Evolutionary conservation across 2,329 filamentous ascomycete genomes (phyloP).

Genomic region (Penicillium sp.): DNA sequence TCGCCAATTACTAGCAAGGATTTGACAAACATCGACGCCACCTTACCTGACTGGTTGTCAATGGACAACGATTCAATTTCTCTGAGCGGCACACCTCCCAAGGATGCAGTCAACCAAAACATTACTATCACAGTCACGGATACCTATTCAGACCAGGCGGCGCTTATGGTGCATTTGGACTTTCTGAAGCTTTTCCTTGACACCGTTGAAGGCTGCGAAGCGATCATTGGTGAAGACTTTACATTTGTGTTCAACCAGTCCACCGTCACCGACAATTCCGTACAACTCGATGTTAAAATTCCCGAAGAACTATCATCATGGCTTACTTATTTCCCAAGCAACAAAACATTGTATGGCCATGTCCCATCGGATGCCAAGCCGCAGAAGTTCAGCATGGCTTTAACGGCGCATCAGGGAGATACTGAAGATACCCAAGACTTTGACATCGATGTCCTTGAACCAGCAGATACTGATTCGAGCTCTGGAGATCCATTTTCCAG

Average conservation of each 20-base stretch:
- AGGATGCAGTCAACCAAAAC: slow-evolving; percentile 59
- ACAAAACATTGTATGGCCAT: slow-evolving; percentile 49
- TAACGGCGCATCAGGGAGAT: slow-evolving; percentile 45
- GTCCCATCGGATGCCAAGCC: slow-evolving; percentile 45
- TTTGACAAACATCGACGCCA: slow-evolving; percentile 53
- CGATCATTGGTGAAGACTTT: slow-evolving; percentile 52
- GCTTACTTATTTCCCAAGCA: slow-evolving; percentile 51
- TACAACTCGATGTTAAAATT: slow-evolving; percentile 47
- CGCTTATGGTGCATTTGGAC: slow-evolving; percentile 54
- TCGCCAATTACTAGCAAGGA: slow-evolving; percentile 50
- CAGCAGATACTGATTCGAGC: slow-evolving; percentile 17
- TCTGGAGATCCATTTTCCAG: slow-evolving; percentile 21
- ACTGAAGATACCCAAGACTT: slow-evolving; percentile 47
- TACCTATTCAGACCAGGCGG: slow-evolving; percentile 59
- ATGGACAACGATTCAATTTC: slow-evolving; percentile 63
- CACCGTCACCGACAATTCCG: slow-evolving; percentile 42
- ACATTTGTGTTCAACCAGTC: slow-evolving; percentile 48
- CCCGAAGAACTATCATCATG: slow-evolving; percentile 44
- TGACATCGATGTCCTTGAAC: slow-evolving; percentile 37
- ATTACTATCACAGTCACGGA: slow-evolving; percentile 63
- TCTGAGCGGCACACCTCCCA: slow-evolving; percentile 65
- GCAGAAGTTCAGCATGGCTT: slow-evolving; percentile 41
- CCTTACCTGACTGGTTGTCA: slow-evolving; percentile 67
- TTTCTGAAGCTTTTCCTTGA: slow-evolving; percentile 47
- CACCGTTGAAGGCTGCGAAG: slow-evolving; percentile 47